Conservation (phyloP, 2,329 filamentous ascomycete genomes). For the Nemania sp. region DNA sequence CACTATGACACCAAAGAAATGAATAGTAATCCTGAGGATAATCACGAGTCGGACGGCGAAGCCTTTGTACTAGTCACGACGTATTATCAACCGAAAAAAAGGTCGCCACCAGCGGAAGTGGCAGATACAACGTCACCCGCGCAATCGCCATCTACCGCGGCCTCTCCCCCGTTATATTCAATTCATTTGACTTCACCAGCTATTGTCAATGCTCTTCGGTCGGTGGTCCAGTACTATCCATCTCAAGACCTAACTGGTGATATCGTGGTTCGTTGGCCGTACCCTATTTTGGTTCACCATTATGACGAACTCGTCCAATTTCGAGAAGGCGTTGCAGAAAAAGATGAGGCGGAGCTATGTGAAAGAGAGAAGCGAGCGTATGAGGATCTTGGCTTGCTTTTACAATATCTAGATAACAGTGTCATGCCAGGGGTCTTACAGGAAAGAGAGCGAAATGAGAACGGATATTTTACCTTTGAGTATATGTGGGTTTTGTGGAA, state of each 20-base stretch:
- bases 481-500: slow-evolving; percentile 38
- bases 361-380: slow-evolving; percentile 29
- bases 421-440: slow-evolving; percentile 42
- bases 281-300: slow-evolving; percentile 47
- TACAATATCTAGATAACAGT: slow-evolving; percentile 42
- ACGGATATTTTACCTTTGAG: slow-evolving; percentile 39
- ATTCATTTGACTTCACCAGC: slow-evolving; percentile 43
- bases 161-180: slow-evolving; percentile 34
- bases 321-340: slow-evolving; percentile 15
- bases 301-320: slow-evolving; percentile 44
- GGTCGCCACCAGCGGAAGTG: background rate
- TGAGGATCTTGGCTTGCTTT: slow-evolving; percentile 37
- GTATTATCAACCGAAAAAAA: background rate
- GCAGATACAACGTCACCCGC: background rate
- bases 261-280: slow-evolving; percentile 42
- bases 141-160: background rate
- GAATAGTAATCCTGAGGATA: background rate
- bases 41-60: background rate
- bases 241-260: slow-evolving; percentile 41
- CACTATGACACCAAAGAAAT: slow-evolving; percentile 14
- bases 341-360: slow-evolving; percentile 32
- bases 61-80: slow-evolving; percentile 33
- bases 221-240: slow-evolving; percentile 49
- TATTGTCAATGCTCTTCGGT: slow-evolving; percentile 44
- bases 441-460: slow-evolving; percentile 41